Conservation (phyloP, 345 rosid genomes). For the Diplotaxis tenuifolia region DNA sequence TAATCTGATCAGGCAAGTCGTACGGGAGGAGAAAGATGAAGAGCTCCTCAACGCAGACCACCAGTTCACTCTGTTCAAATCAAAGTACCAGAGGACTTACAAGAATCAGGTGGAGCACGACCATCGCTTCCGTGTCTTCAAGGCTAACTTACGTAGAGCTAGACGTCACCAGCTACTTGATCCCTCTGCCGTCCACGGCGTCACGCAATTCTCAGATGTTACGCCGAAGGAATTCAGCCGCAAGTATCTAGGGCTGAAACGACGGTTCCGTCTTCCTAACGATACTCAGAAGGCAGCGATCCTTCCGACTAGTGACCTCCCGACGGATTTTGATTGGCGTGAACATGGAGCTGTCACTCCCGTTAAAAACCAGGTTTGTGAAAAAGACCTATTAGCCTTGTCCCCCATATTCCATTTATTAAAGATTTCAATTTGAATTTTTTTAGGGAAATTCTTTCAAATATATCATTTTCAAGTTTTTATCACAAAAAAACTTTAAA, state of each 20-base stretch:
- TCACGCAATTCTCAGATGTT: constrained; percentile 92
- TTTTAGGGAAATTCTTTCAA: too few species aligned
- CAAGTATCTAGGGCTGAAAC: constrained; percentile 62
- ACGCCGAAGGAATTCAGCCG: constrained; percentile 73
- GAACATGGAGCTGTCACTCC: constrained; percentile 82
- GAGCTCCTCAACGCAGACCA: constrained; percentile 46
- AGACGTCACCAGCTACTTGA: constrained; percentile 68
- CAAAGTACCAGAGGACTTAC: constrained; percentile 62
- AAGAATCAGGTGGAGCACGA: constrained; percentile 76
- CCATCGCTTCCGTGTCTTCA: constrained; percentile 65
- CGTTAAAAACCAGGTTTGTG: constrained; percentile 45
- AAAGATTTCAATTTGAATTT: too few species aligned
- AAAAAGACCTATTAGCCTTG: not conserved
- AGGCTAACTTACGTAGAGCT: constrained; percentile 66
- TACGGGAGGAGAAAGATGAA: constrained; percentile 43
- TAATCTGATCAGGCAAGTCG: constrained; percentile 74
- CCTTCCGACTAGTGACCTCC: constrained; percentile 74
- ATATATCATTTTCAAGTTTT: too few species aligned
- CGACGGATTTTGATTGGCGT: constrained; percentile 92
- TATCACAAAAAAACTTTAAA: too few species aligned
- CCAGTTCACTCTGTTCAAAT: constrained; percentile 76
- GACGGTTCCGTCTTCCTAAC: constrained; percentile 56
- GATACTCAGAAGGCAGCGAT: constrained; percentile 83
- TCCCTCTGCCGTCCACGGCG: constrained; percentile 84
- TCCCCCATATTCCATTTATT: too few species aligned